phyloP scores from a whole-genome alignment of 2,329 filamentous ascomycete genomes.

The Waltergamsia citrina region DNA sequence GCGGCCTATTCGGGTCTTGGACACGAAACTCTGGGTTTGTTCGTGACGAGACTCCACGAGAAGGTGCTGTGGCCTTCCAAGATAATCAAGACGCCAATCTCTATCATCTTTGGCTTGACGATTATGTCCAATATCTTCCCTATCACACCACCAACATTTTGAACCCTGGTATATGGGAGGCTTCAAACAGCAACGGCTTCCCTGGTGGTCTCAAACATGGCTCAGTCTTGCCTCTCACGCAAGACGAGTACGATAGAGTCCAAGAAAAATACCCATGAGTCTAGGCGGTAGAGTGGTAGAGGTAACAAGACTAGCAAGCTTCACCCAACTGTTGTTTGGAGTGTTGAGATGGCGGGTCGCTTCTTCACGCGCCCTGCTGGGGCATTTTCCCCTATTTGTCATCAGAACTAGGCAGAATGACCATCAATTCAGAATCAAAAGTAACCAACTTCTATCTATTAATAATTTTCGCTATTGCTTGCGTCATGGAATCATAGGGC shows the following conservation, averaged over 20 bases:
- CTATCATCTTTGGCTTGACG: constrained; percentile 33
- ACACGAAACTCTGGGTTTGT: constrained; percentile 26
- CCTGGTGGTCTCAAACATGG: constrained; percentile 37
- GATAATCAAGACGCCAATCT: constrained; percentile 22
- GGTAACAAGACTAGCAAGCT: too few species aligned
- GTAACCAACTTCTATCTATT: too few species aligned
- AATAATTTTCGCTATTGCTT: too few species aligned
- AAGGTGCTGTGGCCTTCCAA: constrained; percentile 26
- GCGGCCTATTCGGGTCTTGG: constrained; percentile 38
- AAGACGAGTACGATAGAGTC: constrained; percentile 26
- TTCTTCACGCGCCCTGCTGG: too few species aligned
- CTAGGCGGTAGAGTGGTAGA: too few species aligned
- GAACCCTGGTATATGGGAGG: constrained; percentile 24
- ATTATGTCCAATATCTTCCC: constrained; percentile 32
- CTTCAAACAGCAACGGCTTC: constrained; percentile 24
- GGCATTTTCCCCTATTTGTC: too few species aligned
- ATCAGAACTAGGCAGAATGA: too few species aligned
- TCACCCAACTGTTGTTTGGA: too few species aligned
- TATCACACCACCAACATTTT: constrained; percentile 30
- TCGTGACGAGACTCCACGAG: constrained; percentile 16
- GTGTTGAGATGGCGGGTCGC: too few species aligned
- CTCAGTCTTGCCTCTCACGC: constrained; percentile 31
- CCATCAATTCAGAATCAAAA: too few species aligned
- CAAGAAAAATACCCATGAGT: constrained; percentile 6
- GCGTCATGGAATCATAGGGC: too few species aligned